A percentile compares a stretch with the other conserved stretches of the same genome.
phyloP scores from a whole-genome alignment of 331 rosid species.

The Quercus tomentella region DNA sequence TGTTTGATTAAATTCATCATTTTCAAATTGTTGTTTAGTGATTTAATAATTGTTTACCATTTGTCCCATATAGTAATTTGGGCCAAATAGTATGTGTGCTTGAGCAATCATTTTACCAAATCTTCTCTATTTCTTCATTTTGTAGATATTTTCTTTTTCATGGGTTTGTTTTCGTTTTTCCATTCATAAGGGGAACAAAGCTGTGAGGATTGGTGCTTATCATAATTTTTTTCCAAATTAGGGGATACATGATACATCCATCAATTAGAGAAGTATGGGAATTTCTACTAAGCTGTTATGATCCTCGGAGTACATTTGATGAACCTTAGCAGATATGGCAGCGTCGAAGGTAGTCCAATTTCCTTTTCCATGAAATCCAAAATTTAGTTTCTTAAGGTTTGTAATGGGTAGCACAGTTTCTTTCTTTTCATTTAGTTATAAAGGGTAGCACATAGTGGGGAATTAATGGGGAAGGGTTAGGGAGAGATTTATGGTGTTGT shows the following conservation, averaged over 20 bases:
- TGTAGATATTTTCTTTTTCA: background rate
- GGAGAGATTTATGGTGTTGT: background rate
- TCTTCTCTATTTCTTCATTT: background rate
- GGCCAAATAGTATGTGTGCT: background rate
- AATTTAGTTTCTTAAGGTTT: background rate
- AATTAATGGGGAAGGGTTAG: background rate
- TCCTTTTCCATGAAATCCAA: background rate
- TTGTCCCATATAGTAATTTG: too few relatives aligned
- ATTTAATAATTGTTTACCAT: too few relatives aligned
- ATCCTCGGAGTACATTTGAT: slow-evolving; percentile 77
- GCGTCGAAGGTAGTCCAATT: slow-evolving; percentile 52
- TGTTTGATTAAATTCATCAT: too few relatives aligned
- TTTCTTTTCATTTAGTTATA: too few relatives aligned
- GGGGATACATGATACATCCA: slow-evolving; percentile 79
- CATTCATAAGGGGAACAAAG: background rate
- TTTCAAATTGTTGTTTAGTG: too few relatives aligned
- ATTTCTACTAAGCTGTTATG: slow-evolving; percentile 91
- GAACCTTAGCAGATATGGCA: slow-evolving; percentile 74
- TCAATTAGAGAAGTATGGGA: slow-evolving; percentile 98
- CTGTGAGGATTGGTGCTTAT: background rate
- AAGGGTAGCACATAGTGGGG: background rate
- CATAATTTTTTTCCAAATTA: slow-evolving; percentile 27
- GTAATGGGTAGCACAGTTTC: background rate
- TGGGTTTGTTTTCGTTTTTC: background rate
- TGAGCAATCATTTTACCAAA: background rate